Evolutionary conservation across 768 basidiomycete species (phyloP), one percentile per base, ranked within the genome.

Genomic region (Mycena leptocephala): DNA sequence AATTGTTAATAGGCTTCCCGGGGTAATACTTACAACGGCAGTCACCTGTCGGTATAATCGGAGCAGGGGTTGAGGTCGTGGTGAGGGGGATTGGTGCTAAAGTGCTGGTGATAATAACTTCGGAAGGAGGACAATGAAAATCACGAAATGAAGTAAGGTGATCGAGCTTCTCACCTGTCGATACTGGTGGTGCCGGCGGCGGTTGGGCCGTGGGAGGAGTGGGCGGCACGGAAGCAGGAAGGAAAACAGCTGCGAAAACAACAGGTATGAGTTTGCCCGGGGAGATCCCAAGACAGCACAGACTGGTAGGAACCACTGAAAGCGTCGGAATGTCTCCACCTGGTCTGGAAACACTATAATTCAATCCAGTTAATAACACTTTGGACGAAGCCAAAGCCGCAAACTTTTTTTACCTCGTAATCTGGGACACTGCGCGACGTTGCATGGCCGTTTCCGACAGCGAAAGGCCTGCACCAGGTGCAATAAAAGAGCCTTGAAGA

Each of bases 401-500:
- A 55, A n/a, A 13, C 28, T 16, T 16, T 37, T 30, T 67, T 63
- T 43, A 72, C 75, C 75, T 76, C 48, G 70, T 43, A 62, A 43
- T 33, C 43, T 71, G 75, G 35, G 75, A 70, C 8, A 51, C 43
- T 55, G 70, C 64, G 58, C 75, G 75, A 41, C 33, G 64, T n/a
- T 66, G 65, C 75, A 72, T 76, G 64, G 65, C 46, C 16, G 56
- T 30, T 35, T 61, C 28, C 58, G 66, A 72, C 37, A 43, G n/a
- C 33, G 62, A 69, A 63, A 70, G 68, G 37, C 53, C 46, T 39
- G 69, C 43, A 26, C 18, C 16, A 65, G 74, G 68, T 55, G 18
- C 62, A 70, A 75, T 70, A 75, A 75, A 75, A 75, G 74, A 64
- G 67, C 37, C 61, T 61, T 33, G 74, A 65, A 43, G 74, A 59